Evolutionary conservation across 2,329 filamentous ascomycete species (phyloP).

Genomic region (Apiospora arundinis): DNA sequence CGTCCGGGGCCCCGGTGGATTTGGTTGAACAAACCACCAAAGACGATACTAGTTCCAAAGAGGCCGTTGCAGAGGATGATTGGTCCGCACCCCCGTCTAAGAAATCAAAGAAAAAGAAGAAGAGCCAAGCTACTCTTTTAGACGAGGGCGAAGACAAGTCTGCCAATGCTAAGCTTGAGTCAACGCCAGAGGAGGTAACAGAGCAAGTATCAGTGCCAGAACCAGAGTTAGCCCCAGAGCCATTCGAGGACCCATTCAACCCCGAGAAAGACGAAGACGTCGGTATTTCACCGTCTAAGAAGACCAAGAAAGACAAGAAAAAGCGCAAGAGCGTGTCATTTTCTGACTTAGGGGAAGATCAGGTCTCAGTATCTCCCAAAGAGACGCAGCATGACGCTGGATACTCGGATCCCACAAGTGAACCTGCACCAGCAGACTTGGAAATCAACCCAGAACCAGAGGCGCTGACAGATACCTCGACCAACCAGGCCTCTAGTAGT

Average conservation of each 20-base stretch:
- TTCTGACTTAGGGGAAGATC: background rate
- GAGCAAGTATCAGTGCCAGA: constrained; percentile 15
- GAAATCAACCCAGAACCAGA: background rate
- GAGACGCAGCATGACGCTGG: background rate
- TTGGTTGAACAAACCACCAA: background rate
- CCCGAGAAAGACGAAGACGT: background rate
- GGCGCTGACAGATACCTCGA: background rate
- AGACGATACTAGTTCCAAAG: background rate
- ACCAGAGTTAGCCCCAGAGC: background rate
- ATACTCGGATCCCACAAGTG: background rate
- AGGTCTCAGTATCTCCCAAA: background rate
- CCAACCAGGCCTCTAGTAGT: background rate
- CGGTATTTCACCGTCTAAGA: constrained; percentile 25
- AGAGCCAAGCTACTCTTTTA: background rate
- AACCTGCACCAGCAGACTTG: background rate
- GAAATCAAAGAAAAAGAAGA: constrained; percentile 26
- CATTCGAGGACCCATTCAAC: background rate
- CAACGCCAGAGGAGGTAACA: background rate
- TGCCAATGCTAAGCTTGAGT: constrained; percentile 23
- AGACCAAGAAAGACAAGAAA: constrained; percentile 38
- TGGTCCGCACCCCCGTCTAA: constrained; percentile 22
- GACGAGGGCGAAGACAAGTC: background rate
- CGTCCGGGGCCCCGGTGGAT: background rate
- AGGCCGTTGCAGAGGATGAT: background rate
- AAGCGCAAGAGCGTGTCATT: constrained; percentile 15